Conservation (phyloP, 371 early-diverging fungal genomes). For the Funneliformis caledonium region DNA sequence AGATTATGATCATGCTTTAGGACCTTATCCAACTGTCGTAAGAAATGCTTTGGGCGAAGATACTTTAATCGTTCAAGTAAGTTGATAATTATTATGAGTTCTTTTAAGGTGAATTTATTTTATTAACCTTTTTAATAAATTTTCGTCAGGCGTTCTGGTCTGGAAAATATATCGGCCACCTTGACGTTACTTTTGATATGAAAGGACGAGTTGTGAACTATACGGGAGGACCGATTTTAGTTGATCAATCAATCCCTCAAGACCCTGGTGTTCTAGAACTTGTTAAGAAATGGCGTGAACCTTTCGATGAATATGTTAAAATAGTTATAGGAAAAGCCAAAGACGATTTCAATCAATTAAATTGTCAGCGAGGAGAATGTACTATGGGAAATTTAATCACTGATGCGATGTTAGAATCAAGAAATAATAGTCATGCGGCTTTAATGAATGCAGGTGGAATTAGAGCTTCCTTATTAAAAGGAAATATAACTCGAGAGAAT, state of each 20-base stretch:
- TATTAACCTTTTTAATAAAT: not conserved
- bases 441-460: slow-evolving; percentile 66
- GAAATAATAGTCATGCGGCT: slow-evolving; percentile 45
- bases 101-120: not conserved
- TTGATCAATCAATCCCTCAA: slow-evolving; percentile 54
- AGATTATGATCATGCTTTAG: slow-evolving; percentile 44
- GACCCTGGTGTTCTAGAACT: slow-evolving; percentile 46
- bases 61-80: slow-evolving; percentile 68
- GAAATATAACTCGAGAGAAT: slow-evolving; percentile 56
- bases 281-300: slow-evolving; percentile 55
- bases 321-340: slow-evolving; percentile 52
- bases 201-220: slow-evolving; percentile 53
- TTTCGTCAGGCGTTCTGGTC: slow-evolving; percentile 45
- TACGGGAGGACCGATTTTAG: slow-evolving; percentile 61
- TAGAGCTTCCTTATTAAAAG: slow-evolving; percentile 55
- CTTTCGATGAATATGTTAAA: slow-evolving; percentile 54
- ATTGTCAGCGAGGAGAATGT: slow-evolving; percentile 56
- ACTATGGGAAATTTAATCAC: slow-evolving; percentile 59
- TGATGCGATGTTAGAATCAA: slow-evolving; percentile 56
- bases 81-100: not conserved
- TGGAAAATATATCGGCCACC: slow-evolving; percentile 72
- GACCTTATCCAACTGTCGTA: slow-evolving; percentile 66
- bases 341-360: slow-evolving; percentile 46
- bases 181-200: slow-evolving; percentile 65
- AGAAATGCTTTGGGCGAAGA: slow-evolving; percentile 59